phyloP scores from a whole-genome alignment of 768 basidiomycete genomes.

The Clitopilus hobsonii region DNA sequence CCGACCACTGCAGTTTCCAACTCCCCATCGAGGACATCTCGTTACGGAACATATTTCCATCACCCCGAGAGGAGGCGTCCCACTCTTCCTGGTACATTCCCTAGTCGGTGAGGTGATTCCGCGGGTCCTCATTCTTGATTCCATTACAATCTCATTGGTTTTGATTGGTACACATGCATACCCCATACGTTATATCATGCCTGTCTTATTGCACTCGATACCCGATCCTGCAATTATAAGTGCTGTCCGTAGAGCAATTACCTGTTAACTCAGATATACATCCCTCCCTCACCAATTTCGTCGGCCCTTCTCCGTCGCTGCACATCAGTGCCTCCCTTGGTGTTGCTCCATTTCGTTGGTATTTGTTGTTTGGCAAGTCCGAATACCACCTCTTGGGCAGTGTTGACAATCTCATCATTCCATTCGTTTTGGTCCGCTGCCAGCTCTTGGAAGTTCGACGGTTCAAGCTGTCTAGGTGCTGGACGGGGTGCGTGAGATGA shows the following conservation, averaged over 20 bases:
- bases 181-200: background rate
- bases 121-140: background rate
- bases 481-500: slow-evolving; percentile 36
- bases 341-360: slow-evolving; percentile 13
- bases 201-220: background rate
- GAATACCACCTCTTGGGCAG: slow-evolving; percentile 32
- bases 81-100: slow-evolving; percentile 60
- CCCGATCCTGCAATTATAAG: no score
- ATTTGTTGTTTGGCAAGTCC: slow-evolving; percentile 20
- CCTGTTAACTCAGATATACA: slow-evolving; percentile 40
- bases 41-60: slow-evolving; percentile 81
- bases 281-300: slow-evolving; percentile 42
- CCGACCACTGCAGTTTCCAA: slow-evolving; percentile 15
- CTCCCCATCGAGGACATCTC: slow-evolving; percentile 40
- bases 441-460: slow-evolving; percentile 26
- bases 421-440: slow-evolving; percentile 29
- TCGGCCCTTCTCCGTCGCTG: slow-evolving; percentile 13
- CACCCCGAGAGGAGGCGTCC: slow-evolving; percentile 72
- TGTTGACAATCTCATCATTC: slow-evolving; percentile 26
- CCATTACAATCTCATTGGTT: no score
- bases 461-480: slow-evolving; percentile 33
- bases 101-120: slow-evolving; percentile 15
- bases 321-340: background rate
- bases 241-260: no score
- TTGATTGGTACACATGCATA: slow-evolving; percentile 10